These are phyloP conservation scores for Cystofilobasidium ferigula DNA, from an alignment of 768 basidiomycete genomes.

Conservation along the genomic window DNA sequence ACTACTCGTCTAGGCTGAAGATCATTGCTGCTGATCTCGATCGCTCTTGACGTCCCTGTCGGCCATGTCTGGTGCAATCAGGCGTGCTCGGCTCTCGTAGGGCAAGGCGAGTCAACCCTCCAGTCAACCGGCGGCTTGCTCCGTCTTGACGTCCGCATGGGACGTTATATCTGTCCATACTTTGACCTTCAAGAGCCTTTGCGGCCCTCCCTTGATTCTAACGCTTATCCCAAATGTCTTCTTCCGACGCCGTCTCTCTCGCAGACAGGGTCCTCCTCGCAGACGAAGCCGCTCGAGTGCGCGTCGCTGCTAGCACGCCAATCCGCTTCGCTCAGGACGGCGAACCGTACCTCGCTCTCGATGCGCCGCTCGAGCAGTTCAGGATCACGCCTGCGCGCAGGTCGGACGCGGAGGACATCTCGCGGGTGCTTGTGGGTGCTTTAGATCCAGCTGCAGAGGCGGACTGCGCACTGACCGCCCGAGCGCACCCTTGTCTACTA, in stretches of 20 bases:
- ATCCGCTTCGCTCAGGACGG: not conserved
- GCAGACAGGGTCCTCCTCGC: not conserved
- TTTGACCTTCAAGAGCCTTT: not conserved
- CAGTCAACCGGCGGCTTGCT: too few relatives aligned
- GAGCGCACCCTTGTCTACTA: not conserved
- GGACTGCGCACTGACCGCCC: not conserved
- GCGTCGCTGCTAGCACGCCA: not conserved
- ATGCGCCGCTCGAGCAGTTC: not conserved
- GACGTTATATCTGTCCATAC: too few relatives aligned
- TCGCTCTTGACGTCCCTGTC: too few relatives aligned
- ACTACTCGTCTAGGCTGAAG: too few relatives aligned
- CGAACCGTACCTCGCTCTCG: not conserved
- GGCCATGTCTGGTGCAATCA: too few relatives aligned
- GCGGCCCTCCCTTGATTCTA: not conserved
- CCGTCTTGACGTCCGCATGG: too few relatives aligned
- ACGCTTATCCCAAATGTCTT: not conserved
- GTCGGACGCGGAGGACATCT: not conserved
- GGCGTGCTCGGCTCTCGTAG: too few relatives aligned
- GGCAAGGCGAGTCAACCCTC: too few relatives aligned
- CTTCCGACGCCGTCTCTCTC: not conserved
- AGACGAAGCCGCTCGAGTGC: not conserved
- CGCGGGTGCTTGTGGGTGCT: not conserved
- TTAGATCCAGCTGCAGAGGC: not conserved
- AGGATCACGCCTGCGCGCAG: not conserved
- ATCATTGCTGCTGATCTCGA: too few relatives aligned